Conservation (phyloP, 768 basidiomycete species). For the Suillus decipiens region DNA sequence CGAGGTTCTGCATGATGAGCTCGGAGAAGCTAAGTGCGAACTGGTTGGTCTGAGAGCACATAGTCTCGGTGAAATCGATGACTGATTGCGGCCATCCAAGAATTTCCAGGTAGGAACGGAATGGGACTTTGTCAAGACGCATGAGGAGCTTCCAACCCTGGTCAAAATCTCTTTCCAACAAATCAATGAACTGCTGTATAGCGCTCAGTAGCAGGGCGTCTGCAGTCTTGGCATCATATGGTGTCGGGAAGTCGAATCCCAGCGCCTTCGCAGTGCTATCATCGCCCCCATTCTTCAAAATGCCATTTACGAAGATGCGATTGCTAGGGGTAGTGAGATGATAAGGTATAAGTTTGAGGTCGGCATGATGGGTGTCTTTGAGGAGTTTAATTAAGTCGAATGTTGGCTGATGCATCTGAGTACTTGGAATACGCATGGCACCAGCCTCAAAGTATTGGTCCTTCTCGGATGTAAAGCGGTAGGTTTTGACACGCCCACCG, state of each 20-base stretch:
- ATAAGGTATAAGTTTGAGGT: slow-evolving; percentile 9
- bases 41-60: slow-evolving; percentile 26
- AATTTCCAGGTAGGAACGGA: slow-evolving; percentile 20
- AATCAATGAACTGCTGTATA: slow-evolving; percentile 1
- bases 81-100: slow-evolving; percentile 19
- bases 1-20: slow-evolving; percentile 26
- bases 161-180: slow-evolving; percentile 6
- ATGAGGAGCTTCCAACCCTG: slow-evolving; percentile 16
- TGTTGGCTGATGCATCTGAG: slow-evolving; percentile 12
- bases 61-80: slow-evolving; percentile 26
- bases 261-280: neutral
- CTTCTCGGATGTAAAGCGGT: slow-evolving; percentile 17
- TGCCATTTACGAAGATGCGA: slow-evolving; percentile 6
- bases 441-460: slow-evolving; percentile 22
- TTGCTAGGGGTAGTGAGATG: slow-evolving; percentile 6
- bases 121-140: slow-evolving; percentile 20
- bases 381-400: slow-evolving; percentile 11
- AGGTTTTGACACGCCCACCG: slow-evolving; percentile 19
- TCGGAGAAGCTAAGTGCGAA: slow-evolving; percentile 27
- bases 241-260: slow-evolving; percentile 1
- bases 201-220: slow-evolving; percentile 4
- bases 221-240: slow-evolving; percentile 8
- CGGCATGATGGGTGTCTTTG: slow-evolving; percentile 6
- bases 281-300: slow-evolving; percentile 10
- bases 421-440: slow-evolving; percentile 21